Evolutionary conservation across 2,329 filamentous ascomycete genomes (phyloP), one percentile per base, ranked within the genome.

Genomic region (Colletotrichum zoysiae): DNA sequence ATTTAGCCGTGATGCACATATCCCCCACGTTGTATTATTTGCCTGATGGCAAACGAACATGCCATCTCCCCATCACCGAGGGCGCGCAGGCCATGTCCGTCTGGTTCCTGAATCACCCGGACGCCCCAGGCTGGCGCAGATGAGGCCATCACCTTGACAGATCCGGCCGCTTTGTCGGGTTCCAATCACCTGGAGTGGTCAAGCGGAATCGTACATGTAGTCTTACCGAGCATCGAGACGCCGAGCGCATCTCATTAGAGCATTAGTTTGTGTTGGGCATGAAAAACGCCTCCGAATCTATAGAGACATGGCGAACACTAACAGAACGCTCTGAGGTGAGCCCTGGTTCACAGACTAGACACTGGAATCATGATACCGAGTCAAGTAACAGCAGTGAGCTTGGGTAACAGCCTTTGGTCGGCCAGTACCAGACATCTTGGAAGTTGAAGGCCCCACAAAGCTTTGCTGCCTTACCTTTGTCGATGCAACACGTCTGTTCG

Each of bases 1-100:
- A 72, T 73, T 73, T 73, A 73, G 71, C 71, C 71, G 71, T 40
- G 51, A 72, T 60, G 35, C 42, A 44, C 38, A 38, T 33, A 50
- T 72, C 20, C 53, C 58, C 65, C 42, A 55, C 44, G 55, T 30
- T 56, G 42, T 35, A 64, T 64, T 35, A 64, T 64, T 70, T 69
- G 65, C 69, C 65, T 71, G 69, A 58, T 69, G 63, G 51, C 5
- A 14, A 50, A 23, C 35, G 30, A 62, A 42, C 23, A 62, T 26
- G 11, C n/a, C 30, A 20, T 55, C 16, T 67, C n/a, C 56, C 33
- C 44, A 53, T 23, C 44, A 44, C 53, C n/a, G 23, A 64, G 23
- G 23, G 16, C 38, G 33, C 9, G 40, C 30, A 48, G 42, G 6
- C 35, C n/a, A 18, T 56, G 11, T 23, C 30, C 40, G 23, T 46